A percentile compares a stretch with the other conserved stretches of the same genome.
Conservation (phyloP, 176 grass and related monocot genomes). For the Secale cereale region DNA sequence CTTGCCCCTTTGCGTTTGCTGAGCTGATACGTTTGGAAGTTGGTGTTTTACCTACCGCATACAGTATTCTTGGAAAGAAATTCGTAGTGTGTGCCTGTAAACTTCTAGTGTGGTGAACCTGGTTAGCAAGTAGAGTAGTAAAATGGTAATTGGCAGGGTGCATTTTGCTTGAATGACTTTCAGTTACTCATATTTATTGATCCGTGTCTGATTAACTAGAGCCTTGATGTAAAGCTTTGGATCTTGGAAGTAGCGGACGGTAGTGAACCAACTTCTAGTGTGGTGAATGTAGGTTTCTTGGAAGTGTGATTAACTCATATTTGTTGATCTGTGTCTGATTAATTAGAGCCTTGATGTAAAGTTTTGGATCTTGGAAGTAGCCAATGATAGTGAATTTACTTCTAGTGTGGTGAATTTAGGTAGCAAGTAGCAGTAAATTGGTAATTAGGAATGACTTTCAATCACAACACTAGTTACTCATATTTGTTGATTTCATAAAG, state of each 20-base stretch:
- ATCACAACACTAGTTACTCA: background rate
- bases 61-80: background rate
- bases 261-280: background rate
- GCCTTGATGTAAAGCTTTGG: background rate
- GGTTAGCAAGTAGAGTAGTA: background rate
- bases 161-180: background rate
- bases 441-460: background rate
- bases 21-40: background rate
- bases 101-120: background rate
- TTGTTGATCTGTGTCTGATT: background rate
- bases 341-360: background rate
- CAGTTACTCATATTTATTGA: background rate
- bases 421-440: background rate
- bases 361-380: constrained; percentile 6
- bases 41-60: background rate
- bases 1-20: background rate
- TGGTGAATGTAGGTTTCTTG: constrained; percentile 1
- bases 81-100: background rate
- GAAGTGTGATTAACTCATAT: too few relatives aligned
- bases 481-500: background rate
- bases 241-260: background rate
- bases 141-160: background rate
- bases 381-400: background rate
- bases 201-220: background rate
- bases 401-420: constrained; percentile 4